A percentile compares a stretch with the other conserved stretches of the same genome.
These are phyloP conservation scores for Mallotus japonicus DNA, from an alignment of 441 rosid species.

Conservation along the genomic window DNA sequence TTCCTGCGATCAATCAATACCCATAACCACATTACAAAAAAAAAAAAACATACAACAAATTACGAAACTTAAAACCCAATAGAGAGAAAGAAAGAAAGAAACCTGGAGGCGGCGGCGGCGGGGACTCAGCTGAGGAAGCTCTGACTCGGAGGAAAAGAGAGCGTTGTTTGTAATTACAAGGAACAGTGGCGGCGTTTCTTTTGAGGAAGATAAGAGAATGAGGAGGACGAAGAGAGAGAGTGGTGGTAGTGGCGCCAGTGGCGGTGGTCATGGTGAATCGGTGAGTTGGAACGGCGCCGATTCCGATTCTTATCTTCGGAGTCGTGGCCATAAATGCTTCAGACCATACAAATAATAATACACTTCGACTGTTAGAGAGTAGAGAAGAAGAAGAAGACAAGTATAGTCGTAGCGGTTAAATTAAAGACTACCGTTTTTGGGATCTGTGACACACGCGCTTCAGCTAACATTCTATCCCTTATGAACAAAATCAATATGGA, in stretches of 20 bases:
- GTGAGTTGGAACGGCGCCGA: conserved; percentile 41
- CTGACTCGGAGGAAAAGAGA: conserved; percentile 41
- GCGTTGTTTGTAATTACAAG: conserved; percentile 28
- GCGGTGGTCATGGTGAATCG: conserved; percentile 33
- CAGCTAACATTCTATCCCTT: too few relatives aligned
- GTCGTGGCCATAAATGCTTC: conserved; percentile 44
- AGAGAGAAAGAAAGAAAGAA: conserved; percentile 1
- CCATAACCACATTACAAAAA: background rate
- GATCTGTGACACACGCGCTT: background rate
- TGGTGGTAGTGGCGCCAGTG: conserved; percentile 12
- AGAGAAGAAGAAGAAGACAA: background rate
- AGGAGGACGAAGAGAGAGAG: conserved; percentile 31
- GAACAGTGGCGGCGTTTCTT: conserved; percentile 19
- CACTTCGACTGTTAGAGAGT: too few relatives aligned
- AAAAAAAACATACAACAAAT: too few relatives aligned
- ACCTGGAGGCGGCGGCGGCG: conserved; percentile 50
- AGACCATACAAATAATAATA: conserved; percentile 45
- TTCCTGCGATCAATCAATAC: conserved; percentile 41
- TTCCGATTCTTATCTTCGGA: conserved; percentile 56
- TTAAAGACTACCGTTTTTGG: background rate
- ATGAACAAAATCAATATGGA: too few relatives aligned
- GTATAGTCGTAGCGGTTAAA: conserved; percentile 1
- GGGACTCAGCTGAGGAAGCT: conserved; percentile 52
- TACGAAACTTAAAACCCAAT: background rate
- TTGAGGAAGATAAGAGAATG: conserved; percentile 36